Evolutionary conservation across 1,284 basidiomycete genomes (phyloP).

Genomic region (Wallemia ichthyophaga): DNA sequence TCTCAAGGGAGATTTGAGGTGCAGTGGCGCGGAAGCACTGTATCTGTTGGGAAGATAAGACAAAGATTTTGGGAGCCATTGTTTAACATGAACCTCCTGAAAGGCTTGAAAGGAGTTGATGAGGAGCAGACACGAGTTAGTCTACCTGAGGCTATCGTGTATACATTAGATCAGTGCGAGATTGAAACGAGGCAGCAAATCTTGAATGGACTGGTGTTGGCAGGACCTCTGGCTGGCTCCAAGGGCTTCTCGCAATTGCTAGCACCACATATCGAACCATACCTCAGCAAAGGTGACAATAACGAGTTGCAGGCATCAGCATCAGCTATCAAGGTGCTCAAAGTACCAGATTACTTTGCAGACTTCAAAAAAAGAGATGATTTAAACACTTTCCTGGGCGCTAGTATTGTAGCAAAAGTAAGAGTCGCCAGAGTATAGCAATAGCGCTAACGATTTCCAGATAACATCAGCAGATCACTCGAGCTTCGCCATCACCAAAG

Average conservation of each 20-base stretch:
- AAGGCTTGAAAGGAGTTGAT: slow-evolving; percentile 14
- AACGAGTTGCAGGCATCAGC: not conserved
- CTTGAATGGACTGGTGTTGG: not conserved
- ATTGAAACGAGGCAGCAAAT: not conserved
- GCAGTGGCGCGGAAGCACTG: slow-evolving; percentile 33
- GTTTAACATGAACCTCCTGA: slow-evolving; percentile 31
- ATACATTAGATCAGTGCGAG: not conserved
- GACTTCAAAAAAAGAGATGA: slow-evolving; percentile 10
- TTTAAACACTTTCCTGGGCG: slow-evolving; percentile 5
- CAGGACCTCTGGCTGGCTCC: not conserved
- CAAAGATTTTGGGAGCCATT: slow-evolving; percentile 74
- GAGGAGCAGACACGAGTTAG: slow-evolving; percentile 3
- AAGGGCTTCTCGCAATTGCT: not conserved
- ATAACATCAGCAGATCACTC: not conserved
- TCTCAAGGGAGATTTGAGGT: slow-evolving; percentile 46
- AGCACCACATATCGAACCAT: not conserved
- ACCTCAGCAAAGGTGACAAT: not conserved
- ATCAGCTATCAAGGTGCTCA: not conserved
- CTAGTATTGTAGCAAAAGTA: not conserved
- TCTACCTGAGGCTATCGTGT: not conserved
- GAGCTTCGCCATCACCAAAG: not conserved
- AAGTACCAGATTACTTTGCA: slow-evolving; percentile 10
- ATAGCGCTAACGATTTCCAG: not conserved
- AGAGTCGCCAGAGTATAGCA: not conserved
- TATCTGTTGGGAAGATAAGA: slow-evolving; percentile 56